These are phyloP conservation scores for Arthrocladium fulminans DNA, from an alignment of 2,329 filamentous ascomycete species.

Conservation along the genomic window DNA sequence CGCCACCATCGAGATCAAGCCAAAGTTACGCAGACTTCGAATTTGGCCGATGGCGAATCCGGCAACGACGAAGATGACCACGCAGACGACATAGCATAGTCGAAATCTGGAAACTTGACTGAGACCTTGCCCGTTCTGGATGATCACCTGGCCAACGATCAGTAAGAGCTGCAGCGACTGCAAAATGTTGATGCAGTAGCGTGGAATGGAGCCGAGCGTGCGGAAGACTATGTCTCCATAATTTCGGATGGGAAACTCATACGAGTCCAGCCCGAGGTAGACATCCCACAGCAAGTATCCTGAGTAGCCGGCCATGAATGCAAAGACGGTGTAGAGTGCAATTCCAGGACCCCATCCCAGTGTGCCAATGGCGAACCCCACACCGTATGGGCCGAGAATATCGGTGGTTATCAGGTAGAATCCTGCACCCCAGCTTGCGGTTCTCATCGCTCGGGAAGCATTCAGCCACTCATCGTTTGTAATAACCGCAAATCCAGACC, in stretches of 20 bases:
- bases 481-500: too few species aligned
- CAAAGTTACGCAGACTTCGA: constrained; percentile 25
- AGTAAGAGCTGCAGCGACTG: constrained; percentile 39
- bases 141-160: constrained; percentile 25
- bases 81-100: constrained; percentile 23
- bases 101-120: constrained; percentile 20
- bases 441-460: constrained; percentile 39
- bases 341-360: constrained; percentile 39
- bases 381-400: constrained; percentile 38
- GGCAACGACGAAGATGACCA: constrained; percentile 22
- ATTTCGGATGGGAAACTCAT: constrained; percentile 39
- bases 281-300: constrained; percentile 41
- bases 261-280: constrained; percentile 40
- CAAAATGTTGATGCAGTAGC: constrained; percentile 41
- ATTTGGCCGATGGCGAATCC: constrained; percentile 26
- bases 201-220: constrained; percentile 37
- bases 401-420: constrained; percentile 46
- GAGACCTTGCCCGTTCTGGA: constrained; percentile 17
- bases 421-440: constrained; percentile 36
- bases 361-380: constrained; percentile 28
- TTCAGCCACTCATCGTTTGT: constrained; percentile 44
- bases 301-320: constrained; percentile 34
- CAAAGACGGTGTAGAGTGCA: constrained; percentile 41
- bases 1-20: constrained; percentile 24
- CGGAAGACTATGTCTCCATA: constrained; percentile 45